Evolutionary conservation across 495 filamentous ascomycete species (phyloP), one percentile per base, ranked within the genome.

Genomic region (Cetradonia linearis): DNA sequence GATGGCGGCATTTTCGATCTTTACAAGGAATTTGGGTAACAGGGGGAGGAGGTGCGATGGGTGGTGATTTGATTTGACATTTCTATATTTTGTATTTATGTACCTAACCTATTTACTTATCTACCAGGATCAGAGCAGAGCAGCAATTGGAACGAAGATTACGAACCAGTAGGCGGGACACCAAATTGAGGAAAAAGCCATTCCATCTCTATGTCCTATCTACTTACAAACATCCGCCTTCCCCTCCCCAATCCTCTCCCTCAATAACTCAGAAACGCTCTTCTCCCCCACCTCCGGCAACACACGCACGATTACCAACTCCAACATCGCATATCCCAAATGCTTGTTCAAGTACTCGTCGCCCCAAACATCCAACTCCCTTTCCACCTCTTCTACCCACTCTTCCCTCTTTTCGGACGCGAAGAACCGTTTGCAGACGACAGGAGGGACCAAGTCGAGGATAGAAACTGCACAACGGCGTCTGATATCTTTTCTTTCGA

Each of bases 271-370:
- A 58, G 73, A 71, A 11, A 89, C 80, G 40, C 84, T 83, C 66
- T 79, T 83, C 64, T 90, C 87, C 34, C 81, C 79, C 65, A 97
- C 65, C 77, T 98, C 93, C 31, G 93, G 93, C 55, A 95, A 77
- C 36, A 96, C 71, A 65, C 85, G 80, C 38, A 86, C 82, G 16
- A 98, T 74, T 0, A 95, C 61, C 56, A 88, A 73, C 71, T 97
- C 93, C 42, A 96, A 66, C 42, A 90, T 76, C 27, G 78, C 74
- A 64, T 92, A 94, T 47, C 91, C 70, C 11, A 98, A 72, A 70
- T 97, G 91, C 71, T 87, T 92, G 74, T 96, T 97, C 69, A 87
- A 82, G 72, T 95, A 96, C 13, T 78, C 78, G 70, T 95, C 88
- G 3, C 78, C 78, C 67, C 95, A 87, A 18, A 88, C 73, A 65